phyloP scores from a whole-genome alignment of 495 filamentous ascomycete species.

The Xylaria telfairii region DNA sequence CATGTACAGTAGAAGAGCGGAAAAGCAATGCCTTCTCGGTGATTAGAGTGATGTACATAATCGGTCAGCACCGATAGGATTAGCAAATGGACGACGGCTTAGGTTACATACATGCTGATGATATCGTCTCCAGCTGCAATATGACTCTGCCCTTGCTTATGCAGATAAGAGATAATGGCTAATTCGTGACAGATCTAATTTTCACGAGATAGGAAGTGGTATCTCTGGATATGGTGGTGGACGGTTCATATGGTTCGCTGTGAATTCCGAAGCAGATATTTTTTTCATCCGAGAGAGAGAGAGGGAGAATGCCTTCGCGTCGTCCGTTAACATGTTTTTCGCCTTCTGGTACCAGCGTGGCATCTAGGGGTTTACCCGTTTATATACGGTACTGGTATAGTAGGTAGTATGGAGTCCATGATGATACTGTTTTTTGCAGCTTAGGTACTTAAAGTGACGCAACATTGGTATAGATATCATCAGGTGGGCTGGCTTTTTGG shows the following conservation, averaged over 20 bases:
- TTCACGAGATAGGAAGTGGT: background rate
- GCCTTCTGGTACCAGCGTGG: background rate
- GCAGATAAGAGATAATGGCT: background rate
- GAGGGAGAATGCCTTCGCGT: background rate
- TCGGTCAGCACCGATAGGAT: conserved; percentile 5
- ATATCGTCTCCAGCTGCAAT: background rate
- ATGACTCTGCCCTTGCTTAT: background rate
- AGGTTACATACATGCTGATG: background rate
- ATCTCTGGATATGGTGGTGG: background rate
- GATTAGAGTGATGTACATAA: conserved; percentile 11
- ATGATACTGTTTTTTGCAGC: background rate
- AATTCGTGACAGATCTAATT: background rate
- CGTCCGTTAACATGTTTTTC: background rate
- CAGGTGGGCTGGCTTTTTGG: background rate
- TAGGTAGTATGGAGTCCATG: background rate
- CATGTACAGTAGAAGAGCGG: background rate
- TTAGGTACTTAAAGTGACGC: background rate
- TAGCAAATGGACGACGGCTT: background rate
- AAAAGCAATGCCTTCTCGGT: conserved; percentile 21
- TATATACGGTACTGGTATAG: background rate
- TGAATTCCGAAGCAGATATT: conserved; percentile 5
- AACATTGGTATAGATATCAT: background rate
- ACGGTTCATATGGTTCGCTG: conserved; percentile 6
- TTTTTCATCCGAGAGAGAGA: no score
- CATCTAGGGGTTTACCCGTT: background rate